Conservation (phyloP, 2,329 filamentous ascomycete species). For the Aspergillus latus region DNA sequence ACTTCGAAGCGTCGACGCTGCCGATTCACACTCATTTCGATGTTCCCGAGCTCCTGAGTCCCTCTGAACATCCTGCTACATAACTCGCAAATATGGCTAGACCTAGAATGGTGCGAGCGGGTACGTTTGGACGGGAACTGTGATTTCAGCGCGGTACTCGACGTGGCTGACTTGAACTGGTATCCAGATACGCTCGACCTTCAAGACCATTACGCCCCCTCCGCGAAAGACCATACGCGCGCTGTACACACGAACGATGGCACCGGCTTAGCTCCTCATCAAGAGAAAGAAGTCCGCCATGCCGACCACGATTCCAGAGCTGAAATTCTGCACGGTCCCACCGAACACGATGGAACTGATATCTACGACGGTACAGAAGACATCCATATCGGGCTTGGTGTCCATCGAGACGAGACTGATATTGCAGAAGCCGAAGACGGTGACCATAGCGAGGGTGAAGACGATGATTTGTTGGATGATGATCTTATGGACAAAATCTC, state of each 20-base stretch:
- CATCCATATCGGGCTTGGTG: conserved; percentile 17
- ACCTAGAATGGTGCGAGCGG: conserved; percentile 48
- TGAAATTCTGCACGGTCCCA: conserved; percentile 66
- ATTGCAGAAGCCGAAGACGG: conserved; percentile 42
- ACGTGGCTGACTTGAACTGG: conserved; percentile 2
- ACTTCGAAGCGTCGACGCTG: conserved; percentile 9
- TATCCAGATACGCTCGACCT: conserved; percentile 85
- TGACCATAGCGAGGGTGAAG: conserved; percentile 61
- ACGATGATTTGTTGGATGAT: conserved; percentile 74
- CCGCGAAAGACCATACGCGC: conserved; percentile 75
- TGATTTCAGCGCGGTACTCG: background rate
- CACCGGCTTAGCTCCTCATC: conserved; percentile 69
- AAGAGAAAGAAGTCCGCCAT: conserved; percentile 79
- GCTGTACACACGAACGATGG: conserved; percentile 52
- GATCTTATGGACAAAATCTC: conserved; percentile 99
- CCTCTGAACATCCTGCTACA: conserved; percentile 6
- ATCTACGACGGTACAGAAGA: conserved; percentile 36
- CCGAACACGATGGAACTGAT: conserved; percentile 48
- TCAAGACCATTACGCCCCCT: conserved; percentile 78
- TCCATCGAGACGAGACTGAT: conserved; percentile 21
- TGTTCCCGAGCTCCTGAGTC: conserved; percentile 23
- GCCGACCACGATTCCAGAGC: conserved; percentile 74
- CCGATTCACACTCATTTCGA: conserved; percentile 16
- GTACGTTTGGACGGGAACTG: conserved; percentile 30
- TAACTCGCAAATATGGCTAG: conserved; percentile 37